Conservation (phyloP, 2,329 filamentous ascomycete species). For the Colletotrichum truncatum region DNA sequence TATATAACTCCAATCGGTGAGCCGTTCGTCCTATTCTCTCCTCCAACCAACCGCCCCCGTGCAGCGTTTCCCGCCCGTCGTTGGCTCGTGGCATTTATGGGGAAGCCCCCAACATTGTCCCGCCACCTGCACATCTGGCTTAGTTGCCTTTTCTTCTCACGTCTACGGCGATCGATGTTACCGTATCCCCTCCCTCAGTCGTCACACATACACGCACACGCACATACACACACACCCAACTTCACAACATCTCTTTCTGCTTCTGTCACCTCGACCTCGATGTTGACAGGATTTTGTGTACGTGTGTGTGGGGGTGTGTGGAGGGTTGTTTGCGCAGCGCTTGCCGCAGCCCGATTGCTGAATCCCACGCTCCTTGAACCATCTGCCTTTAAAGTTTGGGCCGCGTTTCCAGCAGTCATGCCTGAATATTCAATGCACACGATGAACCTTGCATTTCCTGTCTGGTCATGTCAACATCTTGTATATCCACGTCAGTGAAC, state of each 20-base stretch:
- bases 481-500: not conserved
- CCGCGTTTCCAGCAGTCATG: not conserved
- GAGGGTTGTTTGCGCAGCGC: not conserved
- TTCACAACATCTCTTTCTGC: not conserved
- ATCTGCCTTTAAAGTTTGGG: not conserved
- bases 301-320: not conserved
- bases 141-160: conserved; percentile 9
- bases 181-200: conserved; percentile 29
- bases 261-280: not conserved
- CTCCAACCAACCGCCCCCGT: conserved; percentile 60
- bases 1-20: conserved; percentile 67
- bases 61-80: conserved; percentile 50
- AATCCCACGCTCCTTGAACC: not conserved
- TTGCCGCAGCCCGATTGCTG: not conserved
- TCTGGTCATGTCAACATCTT: not conserved
- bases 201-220: conserved; percentile 15
- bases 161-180: conserved; percentile 23
- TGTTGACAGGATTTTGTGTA: not conserved
- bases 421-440: not conserved
- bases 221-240: not conserved
- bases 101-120: conserved; percentile 31
- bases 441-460: not conserved
- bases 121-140: conserved; percentile 21
- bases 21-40: conserved; percentile 44
- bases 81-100: conserved; percentile 53